Percentiles rank a stretch among this genome's conserved stretches.
Evolutionary conservation across 2,329 filamentous ascomycete species (phyloP).

Genomic region (Sporothrix luriei): DNA sequence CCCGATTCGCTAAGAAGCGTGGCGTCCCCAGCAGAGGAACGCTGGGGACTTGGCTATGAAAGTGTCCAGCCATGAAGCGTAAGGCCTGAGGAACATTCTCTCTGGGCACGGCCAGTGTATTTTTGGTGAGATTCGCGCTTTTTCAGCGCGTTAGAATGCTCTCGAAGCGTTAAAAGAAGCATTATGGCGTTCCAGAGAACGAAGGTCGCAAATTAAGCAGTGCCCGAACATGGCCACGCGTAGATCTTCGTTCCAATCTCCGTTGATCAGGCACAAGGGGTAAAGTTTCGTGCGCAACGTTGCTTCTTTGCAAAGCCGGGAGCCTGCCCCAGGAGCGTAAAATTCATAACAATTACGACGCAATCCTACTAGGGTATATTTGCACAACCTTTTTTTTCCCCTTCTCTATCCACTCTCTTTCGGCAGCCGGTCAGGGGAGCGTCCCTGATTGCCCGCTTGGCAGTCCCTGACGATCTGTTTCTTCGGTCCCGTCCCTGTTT

Average conservation of each 20-base stretch:
- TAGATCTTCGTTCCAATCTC: constrained; percentile 28
- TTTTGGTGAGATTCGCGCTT: not conserved
- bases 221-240: not conserved
- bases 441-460: constrained; percentile 25
- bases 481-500: constrained; percentile 15
- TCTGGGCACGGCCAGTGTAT: not conserved
- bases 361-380: too few species aligned
- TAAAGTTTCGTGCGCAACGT: not conserved
- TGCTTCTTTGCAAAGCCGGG: not conserved
- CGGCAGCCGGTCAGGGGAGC: not conserved
- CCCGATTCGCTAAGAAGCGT: not conserved
- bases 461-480: constrained; percentile 19
- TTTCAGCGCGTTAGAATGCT: constrained; percentile 2
- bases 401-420: not conserved
- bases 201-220: not conserved
- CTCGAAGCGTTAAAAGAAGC: constrained; percentile 17
- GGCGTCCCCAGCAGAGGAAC: not conserved
- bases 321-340: not conserved
- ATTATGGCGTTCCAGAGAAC: not conserved
- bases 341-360: not conserved
- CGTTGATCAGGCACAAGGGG: constrained; percentile 28
- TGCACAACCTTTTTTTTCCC: too few species aligned
- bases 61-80: not conserved
- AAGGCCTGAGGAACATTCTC: not conserved
- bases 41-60: not conserved